These are phyloP conservation scores for Trichoderma sp. DNA, from an alignment of 2,329 filamentous ascomycete genomes.

Conservation along the genomic window DNA sequence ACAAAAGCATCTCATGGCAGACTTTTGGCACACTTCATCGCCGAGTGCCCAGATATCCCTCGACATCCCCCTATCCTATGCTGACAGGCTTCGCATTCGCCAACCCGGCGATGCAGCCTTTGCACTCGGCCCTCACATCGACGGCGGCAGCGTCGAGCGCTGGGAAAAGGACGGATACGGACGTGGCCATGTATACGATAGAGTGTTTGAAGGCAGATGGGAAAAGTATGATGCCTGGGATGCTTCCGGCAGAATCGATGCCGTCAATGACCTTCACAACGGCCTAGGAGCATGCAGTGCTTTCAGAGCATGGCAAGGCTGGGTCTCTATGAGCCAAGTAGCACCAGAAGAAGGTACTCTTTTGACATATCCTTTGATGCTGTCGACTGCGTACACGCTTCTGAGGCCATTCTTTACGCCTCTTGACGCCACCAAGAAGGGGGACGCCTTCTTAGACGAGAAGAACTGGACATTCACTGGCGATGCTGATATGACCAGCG, in stretches of 20 bases:
- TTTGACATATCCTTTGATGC: slow-evolving; percentile 75
- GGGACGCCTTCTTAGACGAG: slow-evolving; percentile 44
- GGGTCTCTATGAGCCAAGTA: slow-evolving; percentile 75
- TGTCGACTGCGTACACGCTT: slow-evolving; percentile 76
- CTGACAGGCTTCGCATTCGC: slow-evolving; percentile 69
- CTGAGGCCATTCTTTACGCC: slow-evolving; percentile 79
- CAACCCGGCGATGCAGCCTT: slow-evolving; percentile 69
- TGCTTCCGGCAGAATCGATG: slow-evolving; percentile 63
- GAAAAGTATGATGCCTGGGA: slow-evolving; percentile 83
- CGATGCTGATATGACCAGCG: slow-evolving; percentile 47
- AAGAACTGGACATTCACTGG: slow-evolving; percentile 60
- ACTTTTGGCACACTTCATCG: slow-evolving; percentile 58
- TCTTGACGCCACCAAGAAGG: slow-evolving; percentile 25
- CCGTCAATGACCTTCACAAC: slow-evolving; percentile 72
- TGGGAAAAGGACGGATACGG: slow-evolving; percentile 73
- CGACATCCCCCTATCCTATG: slow-evolving; percentile 62
- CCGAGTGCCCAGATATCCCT: slow-evolving; percentile 47
- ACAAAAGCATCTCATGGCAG: slow-evolving; percentile 60
- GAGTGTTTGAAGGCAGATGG: slow-evolving; percentile 73
- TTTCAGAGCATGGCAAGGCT: slow-evolving; percentile 88
- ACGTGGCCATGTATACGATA: slow-evolving; percentile 65
- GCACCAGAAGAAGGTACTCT: slow-evolving; percentile 75
- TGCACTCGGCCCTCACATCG: slow-evolving; percentile 69
- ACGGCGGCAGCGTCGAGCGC: slow-evolving; percentile 71
- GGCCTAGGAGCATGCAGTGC: slow-evolving; percentile 79